Base-by-base conservation (phyloP, 1,139 yeast species). In the Sugiyamaella pinicola region DNA sequence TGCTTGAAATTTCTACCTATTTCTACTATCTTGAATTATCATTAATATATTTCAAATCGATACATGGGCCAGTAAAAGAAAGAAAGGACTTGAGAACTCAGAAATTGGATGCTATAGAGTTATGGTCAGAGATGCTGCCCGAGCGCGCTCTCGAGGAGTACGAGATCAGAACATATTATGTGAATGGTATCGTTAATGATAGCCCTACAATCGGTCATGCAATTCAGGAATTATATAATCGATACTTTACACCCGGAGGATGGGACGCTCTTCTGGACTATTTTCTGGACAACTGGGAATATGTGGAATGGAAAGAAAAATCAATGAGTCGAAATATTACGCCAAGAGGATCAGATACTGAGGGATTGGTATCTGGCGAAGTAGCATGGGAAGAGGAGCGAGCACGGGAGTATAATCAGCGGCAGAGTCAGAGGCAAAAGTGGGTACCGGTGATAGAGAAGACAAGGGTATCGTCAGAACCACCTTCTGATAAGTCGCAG, bases 241-340 rank as follows among this genome's bases (percentile, higher is more conserved):
- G 47, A 13, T 43, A 43, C 21, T 43, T 43, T 9, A 35, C 2
- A 9, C 35, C 35, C 8, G 21, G 17, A 9, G 47, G 47, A 12
- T 43, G 47, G 47, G 38, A 34, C 13, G 18, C 47, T 13, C 31
- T 43, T 19, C 8, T 43, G 8, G 26, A 34, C 12, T 43, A n/a
- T 22, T 43, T n/a, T n/a, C 18, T 21, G 33, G 47, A 43, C 4
- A 22, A 21, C 13, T 43, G 47, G 47, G 46, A 42, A 18, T 42
- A 29, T 18, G 17, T 29, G 28, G 34, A 42, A 3, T 9, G 34
- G 46, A 19, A 42, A 28, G 37, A 42, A 3, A 19, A 12, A 8
- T 8, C 6, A 10, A 17, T 15, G 21, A 18, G 24, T 18, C 39
- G 39, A 15, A 34, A 24, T 24, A 24, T n/a, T n/a, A n/a, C n/a